Evolutionary conservation across 169 alveolate species (phyloP).

Genomic region (Neospora caninum): DNA sequence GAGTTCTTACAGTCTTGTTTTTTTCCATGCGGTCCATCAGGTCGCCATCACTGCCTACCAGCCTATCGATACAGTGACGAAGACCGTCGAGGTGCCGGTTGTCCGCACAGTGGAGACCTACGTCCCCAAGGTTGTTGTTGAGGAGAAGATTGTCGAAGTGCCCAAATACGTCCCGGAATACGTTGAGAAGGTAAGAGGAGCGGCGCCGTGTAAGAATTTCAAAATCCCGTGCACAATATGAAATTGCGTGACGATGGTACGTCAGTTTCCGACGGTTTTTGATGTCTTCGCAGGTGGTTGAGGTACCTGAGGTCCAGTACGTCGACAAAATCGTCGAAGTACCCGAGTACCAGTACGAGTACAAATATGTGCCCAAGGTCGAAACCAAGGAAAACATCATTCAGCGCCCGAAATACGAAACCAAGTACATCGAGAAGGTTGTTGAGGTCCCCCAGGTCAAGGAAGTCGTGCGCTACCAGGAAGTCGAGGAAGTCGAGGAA

Average conservation of each 20-base stretch:
- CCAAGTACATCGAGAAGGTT: slow-evolving; percentile 82
- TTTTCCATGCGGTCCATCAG: slow-evolving; percentile 53
- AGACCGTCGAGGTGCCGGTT: slow-evolving; percentile 83
- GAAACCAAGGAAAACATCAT: slow-evolving; percentile 84
- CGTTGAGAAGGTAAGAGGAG: slow-evolving; percentile 77
- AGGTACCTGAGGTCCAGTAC: slow-evolving; percentile 83
- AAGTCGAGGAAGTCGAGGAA: slow-evolving; percentile 79
- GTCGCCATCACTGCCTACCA: slow-evolving; percentile 81
- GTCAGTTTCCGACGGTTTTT: neutral
- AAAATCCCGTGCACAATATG: neutral
- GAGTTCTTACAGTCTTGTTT: neutral
- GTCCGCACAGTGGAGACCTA: slow-evolving; percentile 82
- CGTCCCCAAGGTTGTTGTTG: slow-evolving; percentile 83
- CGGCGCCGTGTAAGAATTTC: neutral
- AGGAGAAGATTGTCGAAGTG: slow-evolving; percentile 82
- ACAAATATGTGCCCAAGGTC: slow-evolving; percentile 81
- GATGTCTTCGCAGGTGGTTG: slow-evolving; percentile 74
- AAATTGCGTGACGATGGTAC: neutral
- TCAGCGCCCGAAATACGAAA: slow-evolving; percentile 78
- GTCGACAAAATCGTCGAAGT: slow-evolving; percentile 85
- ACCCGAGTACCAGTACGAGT: slow-evolving; percentile 79
- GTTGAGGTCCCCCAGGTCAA: slow-evolving; percentile 81
- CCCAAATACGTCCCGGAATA: slow-evolving; percentile 83
- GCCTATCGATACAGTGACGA: slow-evolving; percentile 78
- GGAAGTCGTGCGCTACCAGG: slow-evolving; percentile 79